Base-by-base conservation (phyloP, 176 grass and related monocot species). In the Carex cristatella region DNA sequence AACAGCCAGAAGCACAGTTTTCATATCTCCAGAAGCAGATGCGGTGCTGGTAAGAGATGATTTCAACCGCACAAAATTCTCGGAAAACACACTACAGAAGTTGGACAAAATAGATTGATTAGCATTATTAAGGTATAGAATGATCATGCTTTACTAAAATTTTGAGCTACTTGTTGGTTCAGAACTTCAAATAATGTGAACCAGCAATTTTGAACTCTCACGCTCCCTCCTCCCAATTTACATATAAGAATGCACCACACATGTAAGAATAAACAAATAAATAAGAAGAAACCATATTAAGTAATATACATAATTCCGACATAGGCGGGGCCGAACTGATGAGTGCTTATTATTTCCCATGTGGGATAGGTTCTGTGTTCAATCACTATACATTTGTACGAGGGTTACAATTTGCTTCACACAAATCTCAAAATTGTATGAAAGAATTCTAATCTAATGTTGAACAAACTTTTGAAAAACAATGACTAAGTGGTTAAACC, bases 61-160 rank as follows among this genome's bases (percentile, higher is more conserved):
- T 86, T 84, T 91, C 42, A 97, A 65, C 35, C 73, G 81, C 57
- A 90, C 89, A 79, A 97, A 89, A 67, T 93, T 97, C 81, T 97
- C 94, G 30, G 94, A 93, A 87, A 97, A 97, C 64, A 97, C 94
- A 84, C 91, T 93, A 76, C 49, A 35, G 48, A 11, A 88, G 27
- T 32, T 30, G 69, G 79, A 51, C 11, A n/a, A 16, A 67, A 69
- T 33, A 55, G 3, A 71, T 84, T 38, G 3, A 71, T 84, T 38
- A 72, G 15, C 5, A 44, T 67, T 42, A 44, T 37, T 18, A 12
- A 33, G 28, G 42, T 4, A 13, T 1, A 35, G 11, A 18, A 19
- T 2, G 13, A 70, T 70, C 33, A 42, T 70, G 67, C 32, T 70
- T 70, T 70, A 70, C 64, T 42, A 70, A 42, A 70, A 70, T 70